phyloP scores from a whole-genome alignment of 305 asterid genomes.

The Fraxinus albicans region DNA sequence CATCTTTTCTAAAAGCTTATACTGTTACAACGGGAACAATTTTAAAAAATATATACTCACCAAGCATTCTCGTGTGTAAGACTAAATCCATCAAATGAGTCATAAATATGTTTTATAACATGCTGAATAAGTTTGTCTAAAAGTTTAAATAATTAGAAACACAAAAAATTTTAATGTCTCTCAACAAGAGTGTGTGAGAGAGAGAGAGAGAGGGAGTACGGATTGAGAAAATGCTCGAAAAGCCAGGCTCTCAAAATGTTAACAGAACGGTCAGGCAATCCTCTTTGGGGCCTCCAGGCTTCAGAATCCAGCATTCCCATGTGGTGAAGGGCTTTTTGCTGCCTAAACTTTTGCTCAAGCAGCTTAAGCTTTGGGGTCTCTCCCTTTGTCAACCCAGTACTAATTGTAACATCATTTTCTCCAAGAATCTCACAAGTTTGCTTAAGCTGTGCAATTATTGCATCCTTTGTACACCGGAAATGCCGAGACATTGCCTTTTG shows the following conservation, averaged over 20 bases:
- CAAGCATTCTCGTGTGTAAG: not conserved
- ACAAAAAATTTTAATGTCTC: not conserved
- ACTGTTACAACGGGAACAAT: not conserved
- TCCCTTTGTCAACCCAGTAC: conserved; percentile 64
- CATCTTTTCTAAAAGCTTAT: not conserved
- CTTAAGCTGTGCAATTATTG: conserved; percentile 51
- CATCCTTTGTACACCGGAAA: conserved; percentile 76
- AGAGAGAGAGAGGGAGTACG: conserved; percentile 35
- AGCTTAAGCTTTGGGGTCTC: conserved; percentile 72
- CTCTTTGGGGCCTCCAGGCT: conserved; percentile 86
- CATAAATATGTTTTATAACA: not conserved
- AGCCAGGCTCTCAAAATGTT: conserved; percentile 77
- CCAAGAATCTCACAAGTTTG: conserved; percentile 54
- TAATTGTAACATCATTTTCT: conserved; percentile 45
- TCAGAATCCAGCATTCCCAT: conserved; percentile 67
- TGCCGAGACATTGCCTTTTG: conserved; percentile 82
- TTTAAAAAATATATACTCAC: not conserved
- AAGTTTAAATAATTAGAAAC: not conserved
- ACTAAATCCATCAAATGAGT: not conserved
- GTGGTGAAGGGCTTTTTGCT: conserved; percentile 55
- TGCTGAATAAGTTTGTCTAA: not conserved
- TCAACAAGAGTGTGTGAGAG: conserved; percentile 1
- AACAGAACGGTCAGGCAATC: conserved; percentile 79
- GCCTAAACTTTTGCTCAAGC: conserved; percentile 64
- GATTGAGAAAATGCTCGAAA: conserved; percentile 82